Conservation (phyloP, 2,329 filamentous ascomycete genomes). For the Colletotrichum sp. region DNA sequence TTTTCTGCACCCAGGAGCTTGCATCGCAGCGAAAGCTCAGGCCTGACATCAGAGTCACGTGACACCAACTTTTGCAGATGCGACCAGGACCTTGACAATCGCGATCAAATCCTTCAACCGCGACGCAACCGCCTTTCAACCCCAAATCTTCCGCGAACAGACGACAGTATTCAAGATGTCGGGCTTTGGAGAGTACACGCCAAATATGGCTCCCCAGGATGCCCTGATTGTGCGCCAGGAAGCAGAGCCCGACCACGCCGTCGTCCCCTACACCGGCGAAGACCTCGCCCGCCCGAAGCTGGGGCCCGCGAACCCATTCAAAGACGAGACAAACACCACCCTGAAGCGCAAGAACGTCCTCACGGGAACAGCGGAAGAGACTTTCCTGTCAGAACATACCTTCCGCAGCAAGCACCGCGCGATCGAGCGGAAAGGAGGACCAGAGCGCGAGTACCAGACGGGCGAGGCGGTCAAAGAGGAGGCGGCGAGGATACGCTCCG, state of each 20-base stretch:
- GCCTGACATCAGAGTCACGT: conserved; percentile 23
- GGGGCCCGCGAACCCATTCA: conserved; percentile 80
- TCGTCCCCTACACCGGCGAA: conserved; percentile 72
- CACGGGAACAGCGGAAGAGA: conserved; percentile 88
- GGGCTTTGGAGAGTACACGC: conserved; percentile 67
- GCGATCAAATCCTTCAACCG: background rate
- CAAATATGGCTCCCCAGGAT: conserved; percentile 70
- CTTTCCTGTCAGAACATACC: conserved; percentile 85
- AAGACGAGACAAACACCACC: conserved; percentile 59
- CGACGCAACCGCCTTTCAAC: conserved; percentile 9
- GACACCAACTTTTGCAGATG: conserved; percentile 2
- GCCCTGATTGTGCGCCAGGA: conserved; percentile 65
- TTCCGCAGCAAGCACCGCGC: conserved; percentile 89
- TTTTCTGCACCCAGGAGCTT: background rate
- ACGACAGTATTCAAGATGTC: conserved; percentile 51
- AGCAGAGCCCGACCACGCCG: conserved; percentile 62
- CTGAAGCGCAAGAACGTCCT: conserved; percentile 81
- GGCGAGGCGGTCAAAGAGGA: conserved; percentile 70
- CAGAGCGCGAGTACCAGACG: conserved; percentile 60
- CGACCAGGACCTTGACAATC: background rate
- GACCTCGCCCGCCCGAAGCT: conserved; percentile 69
- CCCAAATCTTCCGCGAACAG: background rate
- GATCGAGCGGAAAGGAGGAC: conserved; percentile 70
- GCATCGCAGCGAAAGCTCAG: background rate
- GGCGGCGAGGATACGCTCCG: conserved; percentile 70